These are phyloP conservation scores for Clavispora fructus DNA, from an alignment of 805 yeast genomes.

Conservation along the genomic window DNA sequence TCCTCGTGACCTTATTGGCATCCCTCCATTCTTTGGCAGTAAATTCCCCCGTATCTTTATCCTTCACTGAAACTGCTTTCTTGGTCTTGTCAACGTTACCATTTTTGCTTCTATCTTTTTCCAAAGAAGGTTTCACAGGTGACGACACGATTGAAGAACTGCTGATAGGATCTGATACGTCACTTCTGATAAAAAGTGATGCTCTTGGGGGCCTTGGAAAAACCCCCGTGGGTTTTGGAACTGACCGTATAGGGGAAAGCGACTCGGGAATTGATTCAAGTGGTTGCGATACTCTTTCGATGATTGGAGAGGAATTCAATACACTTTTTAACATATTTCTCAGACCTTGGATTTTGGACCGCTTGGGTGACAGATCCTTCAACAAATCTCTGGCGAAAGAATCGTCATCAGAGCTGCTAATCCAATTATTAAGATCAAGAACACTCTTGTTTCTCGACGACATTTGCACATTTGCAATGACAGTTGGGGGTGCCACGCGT, in stretches of 20 bases:
- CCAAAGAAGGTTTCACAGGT: constrained; percentile 1
- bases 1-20: constrained; percentile 33
- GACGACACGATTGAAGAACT: constrained; percentile 8
- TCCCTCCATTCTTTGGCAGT: constrained; percentile 25
- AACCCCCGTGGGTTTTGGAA: not conserved
- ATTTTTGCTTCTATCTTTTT: constrained; percentile 1
- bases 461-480: not conserved
- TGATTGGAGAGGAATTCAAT: constrained; percentile 9
- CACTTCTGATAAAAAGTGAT: constrained; percentile 1
- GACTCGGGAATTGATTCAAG: not conserved
- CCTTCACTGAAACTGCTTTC: not conserved
- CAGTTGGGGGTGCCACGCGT: not conserved
- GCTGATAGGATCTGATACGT: constrained; percentile 8
- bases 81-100: not conserved
- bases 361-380: not conserved
- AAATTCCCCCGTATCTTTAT: constrained; percentile 3
- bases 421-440: constrained; percentile 13
- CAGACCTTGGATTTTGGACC: not conserved
- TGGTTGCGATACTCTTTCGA: not conserved
- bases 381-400: constrained; percentile 1
- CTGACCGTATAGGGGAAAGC: not conserved
- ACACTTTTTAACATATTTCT: not conserved
- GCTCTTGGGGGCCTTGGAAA: not conserved
- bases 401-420: constrained; percentile 17
- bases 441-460: constrained; percentile 1